Conservation (phyloP, 345 rosid genomes). For the Nasturtium officinale region DNA sequence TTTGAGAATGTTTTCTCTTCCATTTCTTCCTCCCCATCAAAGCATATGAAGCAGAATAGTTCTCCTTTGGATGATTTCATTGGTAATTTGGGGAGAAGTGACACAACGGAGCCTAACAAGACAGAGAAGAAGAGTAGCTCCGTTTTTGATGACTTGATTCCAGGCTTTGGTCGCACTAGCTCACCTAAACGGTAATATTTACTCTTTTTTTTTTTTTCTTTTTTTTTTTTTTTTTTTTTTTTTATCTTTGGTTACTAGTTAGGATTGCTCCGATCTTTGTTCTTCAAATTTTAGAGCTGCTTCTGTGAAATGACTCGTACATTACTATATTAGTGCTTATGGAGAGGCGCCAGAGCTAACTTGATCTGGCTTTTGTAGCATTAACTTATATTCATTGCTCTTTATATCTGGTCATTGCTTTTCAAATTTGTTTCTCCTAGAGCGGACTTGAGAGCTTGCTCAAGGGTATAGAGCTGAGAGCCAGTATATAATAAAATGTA, state of each 20-base stretch:
- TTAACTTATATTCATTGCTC: too few species aligned
- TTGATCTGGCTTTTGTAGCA: too few species aligned
- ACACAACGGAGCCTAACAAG: constrained; percentile 28
- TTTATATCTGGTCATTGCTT: too few species aligned
- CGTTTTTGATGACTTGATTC: constrained; percentile 69
- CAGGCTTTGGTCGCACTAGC: constrained; percentile 60
- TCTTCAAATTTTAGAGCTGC: too few species aligned
- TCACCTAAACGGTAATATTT: constrained; percentile 46
- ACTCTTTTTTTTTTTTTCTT: neutral
- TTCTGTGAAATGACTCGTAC: too few species aligned
- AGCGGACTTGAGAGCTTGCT: neutral
- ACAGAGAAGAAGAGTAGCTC: constrained; percentile 45
- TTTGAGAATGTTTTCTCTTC: constrained; percentile 51
- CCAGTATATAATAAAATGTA: too few species aligned
- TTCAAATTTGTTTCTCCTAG: neutral
- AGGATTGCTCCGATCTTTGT: too few species aligned
- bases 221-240: too few species aligned
- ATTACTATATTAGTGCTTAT: too few species aligned
- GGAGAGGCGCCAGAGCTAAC: too few species aligned
- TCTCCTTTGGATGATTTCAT: constrained; percentile 63
- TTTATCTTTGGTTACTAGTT: too few species aligned
- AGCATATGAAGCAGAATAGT: constrained; percentile 33
- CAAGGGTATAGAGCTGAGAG: neutral
- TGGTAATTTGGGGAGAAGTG: constrained; percentile 52
- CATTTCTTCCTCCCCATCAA: constrained; percentile 42